phyloP scores from a whole-genome alignment of 2,329 filamentous ascomycete genomes.

The Monilinia aucupariae region DNA sequence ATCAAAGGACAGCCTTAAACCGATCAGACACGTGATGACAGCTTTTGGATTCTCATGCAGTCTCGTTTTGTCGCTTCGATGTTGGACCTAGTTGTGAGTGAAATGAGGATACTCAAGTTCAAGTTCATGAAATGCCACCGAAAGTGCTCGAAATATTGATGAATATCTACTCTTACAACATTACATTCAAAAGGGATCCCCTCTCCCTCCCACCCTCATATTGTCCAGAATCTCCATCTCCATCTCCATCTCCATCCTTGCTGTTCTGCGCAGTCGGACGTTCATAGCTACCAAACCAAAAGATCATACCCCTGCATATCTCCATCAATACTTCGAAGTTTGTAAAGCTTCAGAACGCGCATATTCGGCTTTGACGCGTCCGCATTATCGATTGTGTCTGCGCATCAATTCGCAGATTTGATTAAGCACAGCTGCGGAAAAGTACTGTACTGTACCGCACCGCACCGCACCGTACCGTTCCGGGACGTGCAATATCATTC shows the following conservation, averaged over 20 bases:
- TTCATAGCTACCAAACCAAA: slow-evolving; percentile 4
- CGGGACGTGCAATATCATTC: not conserved
- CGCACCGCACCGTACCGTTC: no score
- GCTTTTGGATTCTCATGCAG: not conserved
- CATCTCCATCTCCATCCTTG: slow-evolving; percentile 15
- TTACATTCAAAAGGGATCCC: no score
- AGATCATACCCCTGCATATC: slow-evolving; percentile 15
- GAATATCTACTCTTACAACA: no score
- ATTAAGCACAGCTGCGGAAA: not conserved
- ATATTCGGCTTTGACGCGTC: slow-evolving; percentile 17
- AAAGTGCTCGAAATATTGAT: not conserved
- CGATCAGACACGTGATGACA: not conserved
- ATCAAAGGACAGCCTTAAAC: no score
- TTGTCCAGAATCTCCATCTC: not conserved
- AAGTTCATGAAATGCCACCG: no score
- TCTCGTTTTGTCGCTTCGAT: not conserved
- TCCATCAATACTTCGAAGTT: slow-evolving; percentile 16
- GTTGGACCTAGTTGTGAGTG: not conserved
- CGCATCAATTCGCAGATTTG: slow-evolving; percentile 16
- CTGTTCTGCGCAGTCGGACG: not conserved
- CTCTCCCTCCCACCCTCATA: no score
- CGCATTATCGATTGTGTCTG: slow-evolving; percentile 2
- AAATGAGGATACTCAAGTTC: not conserved
- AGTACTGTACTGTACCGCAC: no score
- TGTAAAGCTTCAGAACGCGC: slow-evolving; percentile 16